Evolutionary conservation across 1,139 yeast species (phyloP).

Genomic region (Blastobotrys capitulatus): DNA sequence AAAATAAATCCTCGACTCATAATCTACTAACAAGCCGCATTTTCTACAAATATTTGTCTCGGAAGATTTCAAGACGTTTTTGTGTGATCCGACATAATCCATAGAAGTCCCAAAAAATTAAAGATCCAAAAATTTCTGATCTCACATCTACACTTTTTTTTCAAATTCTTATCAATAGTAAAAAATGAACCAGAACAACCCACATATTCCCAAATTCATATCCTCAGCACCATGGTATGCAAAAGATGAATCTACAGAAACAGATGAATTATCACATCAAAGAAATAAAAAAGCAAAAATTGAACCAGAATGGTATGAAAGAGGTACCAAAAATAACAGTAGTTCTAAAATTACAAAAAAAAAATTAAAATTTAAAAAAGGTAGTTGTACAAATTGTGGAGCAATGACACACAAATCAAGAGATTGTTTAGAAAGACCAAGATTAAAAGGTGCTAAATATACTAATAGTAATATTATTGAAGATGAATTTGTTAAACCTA

Average conservation of each 20-base stretch:
- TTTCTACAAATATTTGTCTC: too few species aligned
- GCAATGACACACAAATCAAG: conserved; percentile 40
- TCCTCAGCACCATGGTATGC: conserved; percentile 51
- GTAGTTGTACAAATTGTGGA: conserved; percentile 51
- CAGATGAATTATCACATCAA: conserved; percentile 48
- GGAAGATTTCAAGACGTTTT: too few species aligned
- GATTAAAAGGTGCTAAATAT: conserved; percentile 37
- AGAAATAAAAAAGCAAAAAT: conserved; percentile 33
- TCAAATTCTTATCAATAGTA: too few species aligned
- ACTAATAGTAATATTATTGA: conserved; percentile 29
- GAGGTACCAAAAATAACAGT: conserved; percentile 22
- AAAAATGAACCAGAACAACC: too few species aligned
- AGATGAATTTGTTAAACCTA: conserved; percentile 29
- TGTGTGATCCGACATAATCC: too few species aligned
- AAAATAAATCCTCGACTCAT: too few species aligned
- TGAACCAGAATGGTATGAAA: conserved; percentile 30
- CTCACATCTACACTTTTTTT: too few species aligned
- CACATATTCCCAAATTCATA: conserved; percentile 43
- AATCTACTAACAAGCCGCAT: too few species aligned
- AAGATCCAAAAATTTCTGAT: too few species aligned
- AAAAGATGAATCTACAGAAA: conserved; percentile 20
- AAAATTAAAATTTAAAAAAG: conserved; percentile 35
- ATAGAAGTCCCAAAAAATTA: too few species aligned
- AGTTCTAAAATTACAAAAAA: conserved; percentile 12
- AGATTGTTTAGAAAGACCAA: conserved; percentile 51